Percentiles rank a stretch among this genome's conserved stretches.
These are phyloP conservation scores for Quambalaria eucalypti DNA, from an alignment of 1,284 basidiomycete genomes.

Conservation along the genomic window DNA sequence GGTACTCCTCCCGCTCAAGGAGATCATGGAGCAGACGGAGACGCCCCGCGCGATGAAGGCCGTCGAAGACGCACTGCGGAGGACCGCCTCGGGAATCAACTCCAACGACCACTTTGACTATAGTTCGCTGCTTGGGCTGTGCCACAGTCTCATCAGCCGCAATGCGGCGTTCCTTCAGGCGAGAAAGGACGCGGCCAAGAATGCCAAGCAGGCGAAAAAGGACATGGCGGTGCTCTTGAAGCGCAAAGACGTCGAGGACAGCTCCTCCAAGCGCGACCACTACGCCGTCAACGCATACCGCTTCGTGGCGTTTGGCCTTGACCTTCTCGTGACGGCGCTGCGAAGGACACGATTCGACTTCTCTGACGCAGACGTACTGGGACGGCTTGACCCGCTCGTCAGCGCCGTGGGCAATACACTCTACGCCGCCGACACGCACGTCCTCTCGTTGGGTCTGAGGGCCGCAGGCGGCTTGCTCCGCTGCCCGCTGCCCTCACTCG, in stretches of 20 bases:
- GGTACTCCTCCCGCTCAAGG: constrained; percentile 70
- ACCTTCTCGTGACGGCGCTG: constrained; percentile 80
- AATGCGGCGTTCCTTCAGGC: constrained; percentile 64
- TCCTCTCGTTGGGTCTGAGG: constrained; percentile 72
- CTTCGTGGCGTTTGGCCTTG: constrained; percentile 85
- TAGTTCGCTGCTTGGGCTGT: constrained; percentile 67
- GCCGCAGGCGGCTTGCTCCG: constrained; percentile 72
- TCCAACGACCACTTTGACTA: constrained; percentile 67
- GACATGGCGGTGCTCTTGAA: constrained; percentile 19
- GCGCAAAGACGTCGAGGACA: constrained; percentile 33
- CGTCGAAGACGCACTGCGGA: constrained; percentile 77
- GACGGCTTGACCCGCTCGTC: constrained; percentile 77
- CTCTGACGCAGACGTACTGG: constrained; percentile 61
- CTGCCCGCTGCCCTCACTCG: constrained; percentile 70
- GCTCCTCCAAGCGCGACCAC: constrained; percentile 44
- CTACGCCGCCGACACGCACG: constrained; percentile 70
- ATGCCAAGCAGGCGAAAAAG: background rate
- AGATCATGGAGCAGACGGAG: constrained; percentile 77
- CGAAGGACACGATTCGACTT: constrained; percentile 79
- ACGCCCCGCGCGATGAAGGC: constrained; percentile 71
- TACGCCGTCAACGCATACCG: constrained; percentile 56
- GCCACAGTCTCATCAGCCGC: constrained; percentile 79
- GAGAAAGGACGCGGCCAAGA: constrained; percentile 17
- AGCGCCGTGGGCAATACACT: constrained; percentile 82
- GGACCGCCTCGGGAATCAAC: constrained; percentile 76